Evolutionary conservation across 305 asterid species (phyloP), one percentile per base, ranked within the genome.

Genomic region (Salvia sclarea): DNA sequence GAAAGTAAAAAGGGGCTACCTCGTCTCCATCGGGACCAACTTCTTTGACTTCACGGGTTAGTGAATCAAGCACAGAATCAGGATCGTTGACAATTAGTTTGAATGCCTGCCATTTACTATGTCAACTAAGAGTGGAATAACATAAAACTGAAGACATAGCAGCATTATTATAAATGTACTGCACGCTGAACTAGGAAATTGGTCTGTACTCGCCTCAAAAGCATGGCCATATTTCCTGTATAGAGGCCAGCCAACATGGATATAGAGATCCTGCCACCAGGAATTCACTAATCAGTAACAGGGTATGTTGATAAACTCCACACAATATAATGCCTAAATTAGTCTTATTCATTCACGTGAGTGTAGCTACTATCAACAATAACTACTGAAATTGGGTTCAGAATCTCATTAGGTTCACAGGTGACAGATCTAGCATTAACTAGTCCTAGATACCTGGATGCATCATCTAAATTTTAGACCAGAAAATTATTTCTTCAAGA

Each of bases 191-290:
- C 30, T 35, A 58, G 9, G 30, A 33, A 58, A 40, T 3, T 21
- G 4, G 35, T 14, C 22, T 8, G 89, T 87, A 25, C 84, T 71
- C 75, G 91, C 99, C 98, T 94, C 99, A 83, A 89, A 91, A 38
- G 99, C 99, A 80, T 91, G 99, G 48, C 99, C 97, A 72, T 86
- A 87, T 78, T 87, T 94, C 84, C 79, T 80, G 88, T 94, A 91
- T 64, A 94, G 77, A 58, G 99, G 99, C 99, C 98, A 89, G 63
- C 99, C 96, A 35, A 94, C 88, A 55, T 91, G 99, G 72, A 94
- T 70, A 64, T 94, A 94, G 53, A 91, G 88, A 78, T 94, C 96
- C 98, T 94, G 85, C 70, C 22, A 22, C 11, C 54, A 64, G 53
- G 4, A 70, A 66, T 49, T 64, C 6, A 24, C 14, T 33, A 25